Percentiles rank a stretch among this genome's conserved stretches.
phyloP scores from a whole-genome alignment of 352 stramenopile genomes.

The Phytopythium boreale region DNA sequence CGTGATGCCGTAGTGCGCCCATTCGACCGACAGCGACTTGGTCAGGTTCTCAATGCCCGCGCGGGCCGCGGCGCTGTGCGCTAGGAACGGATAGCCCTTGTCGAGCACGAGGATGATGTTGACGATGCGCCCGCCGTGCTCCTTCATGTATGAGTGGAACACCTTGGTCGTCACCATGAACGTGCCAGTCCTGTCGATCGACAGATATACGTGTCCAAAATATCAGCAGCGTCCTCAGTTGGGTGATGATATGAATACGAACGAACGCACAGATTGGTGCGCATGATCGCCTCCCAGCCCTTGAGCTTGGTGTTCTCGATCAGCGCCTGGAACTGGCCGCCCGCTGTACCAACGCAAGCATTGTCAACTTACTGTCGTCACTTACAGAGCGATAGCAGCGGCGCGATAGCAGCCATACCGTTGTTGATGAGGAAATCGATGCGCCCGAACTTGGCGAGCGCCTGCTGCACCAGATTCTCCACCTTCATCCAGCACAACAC shows the following conservation, averaged over 20 bases:
- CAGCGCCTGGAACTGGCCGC: conserved; percentile 88
- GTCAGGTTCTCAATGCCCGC: conserved; percentile 91
- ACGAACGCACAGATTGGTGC: conserved; percentile 82
- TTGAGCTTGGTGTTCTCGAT: conserved; percentile 87
- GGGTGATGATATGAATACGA: not conserved
- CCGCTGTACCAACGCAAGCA: conserved; percentile 28
- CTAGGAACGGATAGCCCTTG: conserved; percentile 89
- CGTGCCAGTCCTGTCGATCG: conserved; percentile 51
- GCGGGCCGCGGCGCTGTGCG: conserved; percentile 79
- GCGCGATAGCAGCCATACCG: conserved; percentile 14
- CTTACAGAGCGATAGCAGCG: not conserved
- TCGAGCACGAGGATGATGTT: conserved; percentile 95
- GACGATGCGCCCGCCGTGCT: conserved; percentile 92
- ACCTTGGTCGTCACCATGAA: conserved; percentile 90
- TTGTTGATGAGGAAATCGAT: conserved; percentile 95
- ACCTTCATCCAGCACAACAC: not conserved
- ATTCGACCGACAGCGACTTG: conserved; percentile 92
- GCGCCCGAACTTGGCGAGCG: conserved; percentile 46
- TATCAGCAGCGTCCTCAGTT: too few species aligned
- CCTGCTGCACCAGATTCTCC: conserved; percentile 5
- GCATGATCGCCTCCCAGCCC: conserved; percentile 88
- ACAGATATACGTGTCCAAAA: not conserved
- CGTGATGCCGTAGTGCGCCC: conserved; percentile 87
- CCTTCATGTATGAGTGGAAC: conserved; percentile 92
- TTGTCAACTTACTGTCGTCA: not conserved